Base-by-base conservation (phyloP, 164 flowering plant genomes). In the Annona cherimola region DNA sequence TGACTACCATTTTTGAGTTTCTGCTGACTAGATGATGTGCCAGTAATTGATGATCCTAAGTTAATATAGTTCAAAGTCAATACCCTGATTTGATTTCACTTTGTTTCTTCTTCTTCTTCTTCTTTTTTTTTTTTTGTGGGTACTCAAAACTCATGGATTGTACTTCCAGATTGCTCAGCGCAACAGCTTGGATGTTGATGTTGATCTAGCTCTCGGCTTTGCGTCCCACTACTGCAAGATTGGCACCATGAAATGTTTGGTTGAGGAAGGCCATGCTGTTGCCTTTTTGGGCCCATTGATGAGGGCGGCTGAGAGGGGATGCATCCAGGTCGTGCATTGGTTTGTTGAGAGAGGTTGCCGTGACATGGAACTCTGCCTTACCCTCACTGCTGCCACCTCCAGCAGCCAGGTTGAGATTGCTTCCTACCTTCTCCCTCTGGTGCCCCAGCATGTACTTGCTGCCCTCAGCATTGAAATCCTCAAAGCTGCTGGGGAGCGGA, bases 231-330 rank as follows among this genome's bases (percentile, higher is more conserved):
- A 91, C 72, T 83, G 93, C 80, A 94, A 94, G 81, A 86, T 91
- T 68, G 86, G 86, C 26, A 94, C 98, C 11, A 94, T 94, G 98
- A 96, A 94, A 77, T 94, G 98, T 72, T 83, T 94, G 16, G 98
- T 94, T 46, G 96, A 89, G 76, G 98, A 91, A 78, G 98, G 98
- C 39, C 84, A 90, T 73, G 96, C 98, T 45, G 79, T 87, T 45
- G 94, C 94, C 11, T 94, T 91, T 76, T 81, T 91, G 75, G 98
- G 97, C 35, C 98, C 98, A 41, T 73, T 94, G 46, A 89, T 91
- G 98, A 85, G 98, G 77, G 98, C 98, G 8, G 93, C 98, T 1
- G 98, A 94, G 80, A 84, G 98, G 75, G 98, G 98, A 12, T 88
- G 96, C 77, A 73, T 89, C 86, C 89, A 86, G 74, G 98, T 94